Evolutionary conservation across 2,329 filamentous ascomycete genomes (phyloP), one percentile per base, ranked within the genome.

Genomic region (Pleomassaria siparia): DNA sequence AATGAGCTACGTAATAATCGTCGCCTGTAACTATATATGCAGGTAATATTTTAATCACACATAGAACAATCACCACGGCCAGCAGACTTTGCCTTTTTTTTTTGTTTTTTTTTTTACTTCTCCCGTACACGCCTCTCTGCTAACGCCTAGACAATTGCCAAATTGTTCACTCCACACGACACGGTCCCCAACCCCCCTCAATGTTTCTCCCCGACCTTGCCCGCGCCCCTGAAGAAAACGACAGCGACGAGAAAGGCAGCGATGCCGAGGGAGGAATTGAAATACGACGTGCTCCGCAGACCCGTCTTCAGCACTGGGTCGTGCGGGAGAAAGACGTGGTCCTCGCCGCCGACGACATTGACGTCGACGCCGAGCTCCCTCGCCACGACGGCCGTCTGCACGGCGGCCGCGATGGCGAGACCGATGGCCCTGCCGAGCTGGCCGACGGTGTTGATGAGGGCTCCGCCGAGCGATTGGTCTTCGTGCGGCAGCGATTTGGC

Each of bases 391-490:
- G 81, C 78, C 0, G 82, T 83, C 62, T 88, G 84, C 1, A 87
- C 72, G 0, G 83, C 83, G 0, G 85, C 87, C 2, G 78, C 80
- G 25, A 88, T 74, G 1, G 85, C 85, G 1, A 88, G 72, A 1
- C 83, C 80, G n/a, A 88, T 77, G 0, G 85, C 80, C 6, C 85
- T 74, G 0, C 85, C 85, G 25, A 88, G 73, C 59, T 87, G 84
- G 0, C 81, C 82, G 11, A 84, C 79, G 0, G 84, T 79, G 49
- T 87, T 87, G 61, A 88, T 81, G 8, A 88, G 76, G 0, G 84
- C 86, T 1, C 85, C 86, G 0, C 85, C 85, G 0, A 88, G 66
- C 1, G 84, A 83, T 59, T 88, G 85, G 51, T 89, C 84, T 41
- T 82, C 80, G 0, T 74, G 72, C 0, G 84, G 81, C 0, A 89